These are phyloP conservation scores for Salinomyces thailandicus DNA, from an alignment of 2,329 filamentous ascomycete genomes.

Conservation along the genomic window DNA sequence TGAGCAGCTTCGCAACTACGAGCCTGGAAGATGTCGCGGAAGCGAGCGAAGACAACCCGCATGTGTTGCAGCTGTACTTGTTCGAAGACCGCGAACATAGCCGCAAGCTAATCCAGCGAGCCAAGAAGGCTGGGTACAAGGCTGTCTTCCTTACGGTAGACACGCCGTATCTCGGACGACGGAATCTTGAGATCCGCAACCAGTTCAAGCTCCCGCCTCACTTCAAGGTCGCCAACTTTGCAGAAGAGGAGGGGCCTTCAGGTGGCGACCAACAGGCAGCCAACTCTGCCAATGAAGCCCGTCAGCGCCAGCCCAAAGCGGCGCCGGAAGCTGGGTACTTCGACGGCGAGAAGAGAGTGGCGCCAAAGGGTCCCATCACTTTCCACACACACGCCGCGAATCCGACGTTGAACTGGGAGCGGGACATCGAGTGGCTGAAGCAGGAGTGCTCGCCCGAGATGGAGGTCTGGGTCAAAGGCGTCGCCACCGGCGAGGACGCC, in stretches of 20 bases:
- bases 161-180: slow-evolving; percentile 43
- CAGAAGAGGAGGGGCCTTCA: slow-evolving; percentile 14
- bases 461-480: slow-evolving; percentile 40
- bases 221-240: slow-evolving; percentile 28
- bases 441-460: slow-evolving; percentile 35
- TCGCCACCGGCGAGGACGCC: slow-evolving; percentile 33
- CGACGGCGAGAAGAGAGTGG: slow-evolving; percentile 22
- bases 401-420: slow-evolving; percentile 37
- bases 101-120: slow-evolving; percentile 28
- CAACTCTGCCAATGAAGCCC: slow-evolving; percentile 5
- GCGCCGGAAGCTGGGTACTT: slow-evolving; percentile 17
- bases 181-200: slow-evolving; percentile 46
- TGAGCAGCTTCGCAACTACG: slow-evolving; percentile 40
- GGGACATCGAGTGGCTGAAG: slow-evolving; percentile 41
- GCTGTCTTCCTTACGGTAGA: slow-evolving; percentile 49
- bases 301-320: slow-evolving; percentile 5
- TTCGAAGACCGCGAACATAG: slow-evolving; percentile 43
- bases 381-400: slow-evolving; percentile 33
- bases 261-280: slow-evolving; percentile 2
- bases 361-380: slow-evolving; percentile 27
- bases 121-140: slow-evolving; percentile 39
- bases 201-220: slow-evolving; percentile 35
- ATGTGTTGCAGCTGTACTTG: slow-evolving; percentile 46
- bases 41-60: slow-evolving; percentile 34
- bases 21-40: slow-evolving; percentile 42